These are phyloP conservation scores for Leptodontidium sp. DNA, from an alignment of 2,329 filamentous ascomycete species.

Conservation along the genomic window DNA sequence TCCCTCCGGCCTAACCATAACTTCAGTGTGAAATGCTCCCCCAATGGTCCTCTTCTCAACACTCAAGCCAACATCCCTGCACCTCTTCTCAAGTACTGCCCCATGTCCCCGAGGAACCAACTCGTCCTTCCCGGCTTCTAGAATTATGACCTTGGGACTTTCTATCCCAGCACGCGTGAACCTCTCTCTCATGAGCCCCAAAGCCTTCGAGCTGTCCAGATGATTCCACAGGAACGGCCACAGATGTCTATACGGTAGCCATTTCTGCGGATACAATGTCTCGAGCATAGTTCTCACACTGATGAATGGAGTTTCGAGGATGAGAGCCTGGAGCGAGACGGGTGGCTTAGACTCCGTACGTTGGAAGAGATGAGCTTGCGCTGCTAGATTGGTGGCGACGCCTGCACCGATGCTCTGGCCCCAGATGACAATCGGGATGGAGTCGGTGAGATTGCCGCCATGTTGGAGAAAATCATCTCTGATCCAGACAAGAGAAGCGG, in stretches of 20 bases:
- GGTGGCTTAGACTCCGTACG: not conserved
- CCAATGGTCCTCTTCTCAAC: conserved; percentile 55
- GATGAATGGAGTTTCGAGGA: conserved; percentile 81
- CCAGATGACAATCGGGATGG: conserved; percentile 67
- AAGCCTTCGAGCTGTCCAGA: conserved; percentile 61
- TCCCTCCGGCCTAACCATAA: conserved; percentile 57
- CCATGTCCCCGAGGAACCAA: conserved; percentile 63
- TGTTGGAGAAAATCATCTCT: conserved; percentile 49
- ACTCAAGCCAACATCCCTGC: conserved; percentile 55
- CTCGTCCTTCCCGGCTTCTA: conserved; percentile 66
- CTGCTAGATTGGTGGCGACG: conserved; percentile 65
- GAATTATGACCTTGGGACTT: conserved; percentile 49
- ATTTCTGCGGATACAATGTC: conserved; percentile 78
- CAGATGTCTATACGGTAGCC: conserved; percentile 80
- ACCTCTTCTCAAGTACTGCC: conserved; percentile 55
- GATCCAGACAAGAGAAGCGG: conserved; percentile 71
- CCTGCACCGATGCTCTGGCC: conserved; percentile 81
- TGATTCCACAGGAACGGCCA: conserved; percentile 76
- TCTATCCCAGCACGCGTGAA: conserved; percentile 39
- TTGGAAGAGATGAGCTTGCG: conserved; percentile 28
- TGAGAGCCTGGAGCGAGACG: conserved; percentile 54
- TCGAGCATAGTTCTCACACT: conserved; percentile 75
- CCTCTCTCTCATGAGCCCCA: conserved; percentile 52
- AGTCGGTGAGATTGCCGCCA: conserved; percentile 37
- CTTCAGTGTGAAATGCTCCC: conserved; percentile 65